These are phyloP conservation scores for Neofusicoccum kwambonambiense DNA, from an alignment of 2,329 filamentous ascomycete species.

Conservation along the genomic window DNA sequence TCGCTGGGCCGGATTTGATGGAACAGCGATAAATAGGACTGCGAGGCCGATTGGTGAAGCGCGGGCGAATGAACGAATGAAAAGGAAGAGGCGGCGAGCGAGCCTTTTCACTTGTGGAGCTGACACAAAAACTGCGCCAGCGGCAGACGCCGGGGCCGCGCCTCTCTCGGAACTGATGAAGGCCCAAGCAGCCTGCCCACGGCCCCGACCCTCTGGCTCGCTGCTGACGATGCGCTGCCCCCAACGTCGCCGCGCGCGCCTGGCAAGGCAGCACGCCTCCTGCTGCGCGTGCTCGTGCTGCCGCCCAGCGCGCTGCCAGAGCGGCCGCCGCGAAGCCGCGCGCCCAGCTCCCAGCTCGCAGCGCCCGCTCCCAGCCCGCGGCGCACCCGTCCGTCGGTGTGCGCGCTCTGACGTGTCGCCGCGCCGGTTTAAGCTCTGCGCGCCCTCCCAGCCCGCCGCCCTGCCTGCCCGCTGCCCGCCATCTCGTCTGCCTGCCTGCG, in stretches of 20 bases:
- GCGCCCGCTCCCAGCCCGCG: background rate
- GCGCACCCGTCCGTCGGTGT: background rate
- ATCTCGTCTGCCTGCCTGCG: background rate
- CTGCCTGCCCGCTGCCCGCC: background rate
- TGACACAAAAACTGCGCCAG: constrained; percentile 9
- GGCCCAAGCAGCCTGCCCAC: background rate
- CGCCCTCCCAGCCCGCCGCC: background rate
- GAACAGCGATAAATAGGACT: constrained; percentile 5
- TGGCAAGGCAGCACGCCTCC: too few species aligned
- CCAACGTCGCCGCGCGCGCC: too few species aligned
- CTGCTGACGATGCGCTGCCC: background rate
- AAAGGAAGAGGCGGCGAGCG: constrained; percentile 10
- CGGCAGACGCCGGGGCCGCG: background rate
- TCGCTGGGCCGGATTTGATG: background rate
- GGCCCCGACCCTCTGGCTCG: background rate
- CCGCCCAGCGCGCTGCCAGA: background rate
- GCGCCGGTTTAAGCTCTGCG: constrained; percentile 5
- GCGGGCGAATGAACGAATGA: constrained; percentile 12
- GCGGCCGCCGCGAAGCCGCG: too few species aligned
- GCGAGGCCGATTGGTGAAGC: constrained; percentile 7
- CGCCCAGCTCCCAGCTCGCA: background rate
- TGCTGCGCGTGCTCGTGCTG: background rate
- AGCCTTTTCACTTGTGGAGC: constrained; percentile 7
- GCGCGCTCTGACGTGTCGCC: constrained; percentile 3
- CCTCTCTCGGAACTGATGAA: background rate